These are phyloP conservation scores for Colletotrichum tabaci DNA, from an alignment of 2,329 filamentous ascomycete genomes.

Conservation along the genomic window DNA sequence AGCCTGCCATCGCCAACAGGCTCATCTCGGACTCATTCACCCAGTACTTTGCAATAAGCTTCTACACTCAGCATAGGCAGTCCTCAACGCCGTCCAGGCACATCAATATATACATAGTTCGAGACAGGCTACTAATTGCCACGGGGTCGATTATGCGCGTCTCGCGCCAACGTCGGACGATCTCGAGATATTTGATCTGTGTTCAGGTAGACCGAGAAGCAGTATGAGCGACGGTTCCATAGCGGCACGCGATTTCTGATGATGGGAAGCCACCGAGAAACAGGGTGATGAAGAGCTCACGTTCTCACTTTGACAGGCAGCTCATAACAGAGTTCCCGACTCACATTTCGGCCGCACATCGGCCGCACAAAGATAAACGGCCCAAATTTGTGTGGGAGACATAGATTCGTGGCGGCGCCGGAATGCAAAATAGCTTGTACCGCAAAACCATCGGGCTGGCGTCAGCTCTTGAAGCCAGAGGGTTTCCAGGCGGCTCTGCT, in stretches of 20 bases:
- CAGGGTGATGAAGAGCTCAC: background rate
- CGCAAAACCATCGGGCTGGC: conserved; percentile 11
- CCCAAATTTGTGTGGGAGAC: background rate
- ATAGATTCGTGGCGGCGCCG: conserved; percentile 25
- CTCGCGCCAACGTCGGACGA: conserved; percentile 1
- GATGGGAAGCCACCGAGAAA: background rate
- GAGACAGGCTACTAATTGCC: background rate
- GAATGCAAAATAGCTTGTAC: conserved; percentile 20
- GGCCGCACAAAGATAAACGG: background rate
- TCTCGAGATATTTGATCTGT: background rate
- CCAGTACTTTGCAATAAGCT: conserved; percentile 1
- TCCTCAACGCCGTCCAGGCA: background rate
- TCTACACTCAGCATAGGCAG: background rate
- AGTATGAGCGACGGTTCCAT: background rate
- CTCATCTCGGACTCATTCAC: background rate
- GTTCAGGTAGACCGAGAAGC: background rate
- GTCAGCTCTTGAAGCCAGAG: conserved; percentile 34
- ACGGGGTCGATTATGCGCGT: background rate
- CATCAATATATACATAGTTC: background rate
- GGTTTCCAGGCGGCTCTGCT: conserved; percentile 23
- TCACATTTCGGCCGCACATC: background rate
- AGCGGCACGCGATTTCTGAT: background rate
- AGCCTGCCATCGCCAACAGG: conserved; percentile 18
- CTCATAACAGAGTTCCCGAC: background rate
- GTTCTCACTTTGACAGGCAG: background rate